Conservation (phyloP, 1,284 basidiomycete genomes). For the Chiua sp. region DNA sequence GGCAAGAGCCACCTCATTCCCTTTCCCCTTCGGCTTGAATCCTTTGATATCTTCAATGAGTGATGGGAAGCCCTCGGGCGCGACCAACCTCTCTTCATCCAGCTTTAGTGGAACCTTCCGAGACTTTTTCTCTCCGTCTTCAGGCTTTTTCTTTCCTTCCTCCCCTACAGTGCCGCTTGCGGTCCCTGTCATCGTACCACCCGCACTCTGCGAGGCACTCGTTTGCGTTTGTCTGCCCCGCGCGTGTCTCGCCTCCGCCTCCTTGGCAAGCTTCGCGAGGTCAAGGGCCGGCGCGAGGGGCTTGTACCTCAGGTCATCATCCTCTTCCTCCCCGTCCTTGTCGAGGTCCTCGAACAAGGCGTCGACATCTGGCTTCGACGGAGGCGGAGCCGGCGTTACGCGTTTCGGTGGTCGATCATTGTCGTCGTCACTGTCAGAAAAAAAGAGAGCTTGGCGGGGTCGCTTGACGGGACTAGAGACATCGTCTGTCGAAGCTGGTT, state of each 20-base stretch:
- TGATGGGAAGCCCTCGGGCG: slow-evolving; percentile 76
- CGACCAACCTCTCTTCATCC: slow-evolving; percentile 76
- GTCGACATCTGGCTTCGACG: slow-evolving; percentile 53
- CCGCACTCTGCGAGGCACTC: slow-evolving; percentile 50
- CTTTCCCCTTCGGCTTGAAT: slow-evolving; percentile 85
- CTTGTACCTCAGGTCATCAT: slow-evolving; percentile 41
- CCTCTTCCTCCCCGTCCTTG: slow-evolving; percentile 46
- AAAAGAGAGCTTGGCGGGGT: slow-evolving; percentile 52
- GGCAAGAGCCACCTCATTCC: slow-evolving; percentile 70
- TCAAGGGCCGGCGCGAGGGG: slow-evolving; percentile 55
- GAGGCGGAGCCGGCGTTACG: slow-evolving; percentile 22
- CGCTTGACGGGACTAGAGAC: slow-evolving; percentile 34
- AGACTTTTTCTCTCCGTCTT: slow-evolving; percentile 47
- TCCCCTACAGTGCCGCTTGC: slow-evolving; percentile 20
- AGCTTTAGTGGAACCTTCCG: slow-evolving; percentile 63
- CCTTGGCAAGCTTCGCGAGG: slow-evolving; percentile 53
- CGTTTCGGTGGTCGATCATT: slow-evolving; percentile 30
- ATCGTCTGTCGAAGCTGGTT: slow-evolving; percentile 1
- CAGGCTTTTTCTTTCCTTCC: slow-evolving; percentile 35
- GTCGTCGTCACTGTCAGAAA: slow-evolving; percentile 53
- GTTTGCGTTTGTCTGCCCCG: slow-evolving; percentile 12
- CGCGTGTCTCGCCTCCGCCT: slow-evolving; percentile 55
- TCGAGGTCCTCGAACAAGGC: slow-evolving; percentile 67
- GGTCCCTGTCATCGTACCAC: slow-evolving; percentile 51
- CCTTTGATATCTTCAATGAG: slow-evolving; percentile 75